These are phyloP conservation scores for Astrothelium subdiscretum DNA, from an alignment of 495 filamentous ascomycete genomes.

Conservation along the genomic window DNA sequence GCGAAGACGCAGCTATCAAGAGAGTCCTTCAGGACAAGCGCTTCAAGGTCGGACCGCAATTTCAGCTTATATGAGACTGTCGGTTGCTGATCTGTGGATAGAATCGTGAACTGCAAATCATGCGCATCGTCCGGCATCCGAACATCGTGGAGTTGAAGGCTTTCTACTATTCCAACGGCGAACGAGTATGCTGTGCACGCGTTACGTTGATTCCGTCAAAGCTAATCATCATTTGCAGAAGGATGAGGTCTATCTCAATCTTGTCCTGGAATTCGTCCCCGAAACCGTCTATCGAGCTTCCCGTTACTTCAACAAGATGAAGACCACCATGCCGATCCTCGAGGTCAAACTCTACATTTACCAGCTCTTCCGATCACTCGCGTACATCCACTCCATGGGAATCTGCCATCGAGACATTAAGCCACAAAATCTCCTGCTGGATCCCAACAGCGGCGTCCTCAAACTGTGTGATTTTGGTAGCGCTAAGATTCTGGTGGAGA, in stretches of 20 bases:
- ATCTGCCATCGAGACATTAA: conserved; percentile 99
- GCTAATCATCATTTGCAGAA: conserved; percentile 46
- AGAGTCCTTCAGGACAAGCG: conserved; percentile 96
- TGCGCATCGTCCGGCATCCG: conserved; percentile 96
- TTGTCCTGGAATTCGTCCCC: conserved; percentile 95
- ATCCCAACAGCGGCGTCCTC: conserved; percentile 78
- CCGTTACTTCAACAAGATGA: conserved; percentile 98
- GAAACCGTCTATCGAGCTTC: conserved; percentile 99
- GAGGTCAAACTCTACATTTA: conserved; percentile 99
- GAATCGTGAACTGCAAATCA: conserved; percentile 99
- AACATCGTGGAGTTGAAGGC: conserved; percentile 98
- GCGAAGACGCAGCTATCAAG: conserved; percentile 98
- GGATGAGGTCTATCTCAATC: conserved; percentile 97
- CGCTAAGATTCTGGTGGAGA: conserved; percentile 96
- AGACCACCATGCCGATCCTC: conserved; percentile 97
- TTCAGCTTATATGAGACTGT: not conserved
- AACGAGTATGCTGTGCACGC: conserved; percentile 50
- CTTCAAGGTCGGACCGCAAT: conserved; percentile 64
- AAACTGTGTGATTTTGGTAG: conserved; percentile 99
- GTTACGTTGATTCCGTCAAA: conserved; percentile 8
- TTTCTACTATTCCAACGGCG: conserved; percentile 98
- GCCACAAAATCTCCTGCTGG: conserved; percentile 91
- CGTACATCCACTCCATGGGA: conserved; percentile 98
- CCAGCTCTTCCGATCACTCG: conserved; percentile 94
- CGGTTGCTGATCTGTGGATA: conserved; percentile 37